These are phyloP conservation scores for Podosphaera leucotricha DNA, from an alignment of 2,329 filamentous ascomycete species.

Conservation along the genomic window DNA sequence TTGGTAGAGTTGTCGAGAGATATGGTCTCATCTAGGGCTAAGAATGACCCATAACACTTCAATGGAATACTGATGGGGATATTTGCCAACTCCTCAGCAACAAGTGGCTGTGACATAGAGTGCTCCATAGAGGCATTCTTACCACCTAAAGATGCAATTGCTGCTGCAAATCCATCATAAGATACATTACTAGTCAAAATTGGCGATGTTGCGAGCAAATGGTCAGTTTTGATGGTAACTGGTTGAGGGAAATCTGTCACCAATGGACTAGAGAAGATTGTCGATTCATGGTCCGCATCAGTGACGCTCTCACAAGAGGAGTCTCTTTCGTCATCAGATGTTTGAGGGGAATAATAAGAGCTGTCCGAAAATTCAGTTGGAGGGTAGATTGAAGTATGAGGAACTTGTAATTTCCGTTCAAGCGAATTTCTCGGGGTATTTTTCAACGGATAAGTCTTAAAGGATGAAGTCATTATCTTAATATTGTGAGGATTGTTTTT, in stretches of 20 bases:
- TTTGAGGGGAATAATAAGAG: slow-evolving; percentile 9
- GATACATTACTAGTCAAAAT: background rate
- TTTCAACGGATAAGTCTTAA: slow-evolving; percentile 5
- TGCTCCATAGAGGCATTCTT: too few species aligned
- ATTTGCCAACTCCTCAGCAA: background rate
- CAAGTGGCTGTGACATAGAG: background rate
- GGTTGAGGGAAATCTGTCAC: slow-evolving; percentile 7
- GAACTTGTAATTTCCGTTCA: slow-evolving; percentile 5
- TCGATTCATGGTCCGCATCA: slow-evolving; percentile 10
- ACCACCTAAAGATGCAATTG: background rate
- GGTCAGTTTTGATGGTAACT: slow-evolving; percentile 10
- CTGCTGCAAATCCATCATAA: background rate
- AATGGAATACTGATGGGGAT: background rate
- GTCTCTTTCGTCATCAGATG: slow-evolving; percentile 13
- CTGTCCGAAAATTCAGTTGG: slow-evolving; percentile 9
- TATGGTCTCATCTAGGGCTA: background rate
- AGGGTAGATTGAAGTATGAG: slow-evolving; percentile 8
- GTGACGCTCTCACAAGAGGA: slow-evolving; percentile 13
- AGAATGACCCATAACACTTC: background rate
- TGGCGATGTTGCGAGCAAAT: slow-evolving; percentile 12
- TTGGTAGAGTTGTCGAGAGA: background rate
- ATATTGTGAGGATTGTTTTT: slow-evolving; percentile 3
- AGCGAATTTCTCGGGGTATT: slow-evolving; percentile 4
- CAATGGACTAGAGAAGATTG: slow-evolving; percentile 8
- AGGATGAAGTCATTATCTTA: slow-evolving; percentile 3